phyloP scores from a whole-genome alignment of 352 stramenopile genomes.

The Phytophthora podocarpi region DNA sequence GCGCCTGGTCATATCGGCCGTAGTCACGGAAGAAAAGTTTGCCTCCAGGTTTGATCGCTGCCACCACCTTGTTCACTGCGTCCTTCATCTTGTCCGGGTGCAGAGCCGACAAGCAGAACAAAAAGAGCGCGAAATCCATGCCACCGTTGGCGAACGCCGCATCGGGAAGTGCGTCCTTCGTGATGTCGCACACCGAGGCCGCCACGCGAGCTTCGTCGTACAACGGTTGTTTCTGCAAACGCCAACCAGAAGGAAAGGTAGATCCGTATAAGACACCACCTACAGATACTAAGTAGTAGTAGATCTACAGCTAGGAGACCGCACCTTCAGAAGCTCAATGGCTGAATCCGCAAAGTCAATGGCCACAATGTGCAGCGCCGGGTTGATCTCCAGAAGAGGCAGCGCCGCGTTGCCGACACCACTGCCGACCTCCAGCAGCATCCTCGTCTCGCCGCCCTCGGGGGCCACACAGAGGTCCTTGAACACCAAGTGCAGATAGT shows the following conservation, averaged over 20 bases:
- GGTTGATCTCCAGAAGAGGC: conserved; percentile 93
- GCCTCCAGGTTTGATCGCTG: conserved; percentile 73
- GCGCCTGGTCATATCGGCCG: conserved; percentile 94
- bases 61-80: conserved; percentile 89
- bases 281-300: too few species aligned
- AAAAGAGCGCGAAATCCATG: conserved; percentile 82
- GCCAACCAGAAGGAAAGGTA: too few species aligned
- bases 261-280: not conserved
- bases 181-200: conserved; percentile 87
- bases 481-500: conserved; percentile 95
- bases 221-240: conserved; percentile 72
- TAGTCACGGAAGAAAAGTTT: conserved; percentile 96
- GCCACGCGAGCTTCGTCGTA: conserved; percentile 73
- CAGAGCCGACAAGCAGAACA: conserved; percentile 93
- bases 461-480: conserved; percentile 74
- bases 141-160: conserved; percentile 61
- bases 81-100: conserved; percentile 86
- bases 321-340: conserved; percentile 91
- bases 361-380: conserved; percentile 85
- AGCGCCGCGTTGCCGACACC: conserved; percentile 95
- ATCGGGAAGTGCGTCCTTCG: conserved; percentile 68
- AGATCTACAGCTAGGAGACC: too few species aligned
- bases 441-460: conserved; percentile 51
- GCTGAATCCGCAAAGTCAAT: conserved; percentile 94
- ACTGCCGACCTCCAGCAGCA: conserved; percentile 94